Base-by-base conservation (phyloP, 2,329 filamentous ascomycete genomes). In the Aspergillus aculeatinus region DNA sequence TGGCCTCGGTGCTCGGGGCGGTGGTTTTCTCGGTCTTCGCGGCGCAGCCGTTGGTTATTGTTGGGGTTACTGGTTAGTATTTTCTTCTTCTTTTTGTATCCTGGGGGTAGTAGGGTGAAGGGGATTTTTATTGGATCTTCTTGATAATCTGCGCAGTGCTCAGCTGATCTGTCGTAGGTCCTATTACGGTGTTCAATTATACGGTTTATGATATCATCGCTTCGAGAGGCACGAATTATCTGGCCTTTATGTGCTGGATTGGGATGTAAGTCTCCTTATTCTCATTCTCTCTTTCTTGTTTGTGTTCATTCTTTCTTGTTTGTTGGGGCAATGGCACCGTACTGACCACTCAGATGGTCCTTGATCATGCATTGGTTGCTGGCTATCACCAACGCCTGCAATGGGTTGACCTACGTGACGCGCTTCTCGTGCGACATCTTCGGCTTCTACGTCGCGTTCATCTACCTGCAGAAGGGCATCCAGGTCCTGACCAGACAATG, bases 341-440 rank as follows among this genome's bases (percentile, higher is more conserved):
- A 48, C 55, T 58, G 16, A 55, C 31, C 25, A 60, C 14, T 33
- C 58, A 90, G 87, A 64, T 96, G 92, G 92, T 89, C 91, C 1
- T 79, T 96, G 21, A 80, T 93, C 25, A 88, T 96, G 77, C 92
- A 96, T 77, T 93, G 89, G 89, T 80, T 92, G 48, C 83, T 96
- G 21, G 92, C 92, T 52, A 81, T 91, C 58, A 91, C 90, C 11
- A 96, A 96, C 73, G 87, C 91, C 1, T 96, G 92, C 80, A 95
- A 96, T 76, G 89, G 84, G 69, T 81, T 96, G n/a, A 88, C 87
- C 70, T 96, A 93, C 75, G 92, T 96, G 23, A 96, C 92, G 1
- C 85, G 91, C 14, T 96, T 96, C 73, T 92, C 91, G 25, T 96
- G 92, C 77, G 92, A 96, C 74, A 95, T 94, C 69, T 96, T 96